phyloP scores from a whole-genome alignment of 2,329 filamentous ascomycete genomes.

The Aspergillus fumigatiaffinis region DNA sequence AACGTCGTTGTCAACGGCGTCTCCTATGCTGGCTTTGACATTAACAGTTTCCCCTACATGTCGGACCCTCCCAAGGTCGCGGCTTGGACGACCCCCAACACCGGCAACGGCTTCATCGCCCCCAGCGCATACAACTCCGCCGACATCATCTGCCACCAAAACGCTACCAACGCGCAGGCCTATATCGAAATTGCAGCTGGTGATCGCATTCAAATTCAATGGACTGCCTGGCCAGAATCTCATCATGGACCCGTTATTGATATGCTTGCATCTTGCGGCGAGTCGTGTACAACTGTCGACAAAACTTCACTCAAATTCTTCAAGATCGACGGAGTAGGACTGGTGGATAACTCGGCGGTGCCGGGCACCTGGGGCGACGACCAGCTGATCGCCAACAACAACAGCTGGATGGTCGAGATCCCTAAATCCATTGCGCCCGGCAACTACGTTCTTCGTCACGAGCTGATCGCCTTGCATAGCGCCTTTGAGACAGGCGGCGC shows the following conservation, averaged over 20 bases:
- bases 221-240: conserved; percentile 61
- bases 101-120: conserved; percentile 51
- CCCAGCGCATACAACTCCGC: conserved; percentile 36
- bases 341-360: conserved; percentile 39
- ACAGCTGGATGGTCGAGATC: conserved; percentile 44
- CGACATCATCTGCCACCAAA: conserved; percentile 59
- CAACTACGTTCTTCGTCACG: conserved; percentile 50
- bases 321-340: conserved; percentile 57
- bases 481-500: conserved; percentile 38
- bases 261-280: conserved; percentile 57
- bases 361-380: conserved; percentile 53
- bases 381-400: conserved; percentile 46
- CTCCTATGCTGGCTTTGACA: conserved; percentile 23
- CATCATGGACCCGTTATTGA: conserved; percentile 60
- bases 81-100: conserved; percentile 51
- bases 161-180: conserved; percentile 47
- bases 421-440: conserved; percentile 43
- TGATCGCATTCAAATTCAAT: conserved; percentile 52
- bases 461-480: conserved; percentile 49
- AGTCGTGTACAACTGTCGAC: conserved; percentile 50
- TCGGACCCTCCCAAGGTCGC: conserved; percentile 38
- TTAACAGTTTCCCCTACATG: conserved; percentile 26
- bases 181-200: conserved; percentile 57
- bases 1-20: conserved; percentile 19
- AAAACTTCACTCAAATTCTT: conserved; percentile 53